Percentiles rank a stretch among this genome's conserved stretches.
These are phyloP conservation scores for Favolaschia claudopus DNA, from an alignment of 768 basidiomycete species.

Conservation along the genomic window DNA sequence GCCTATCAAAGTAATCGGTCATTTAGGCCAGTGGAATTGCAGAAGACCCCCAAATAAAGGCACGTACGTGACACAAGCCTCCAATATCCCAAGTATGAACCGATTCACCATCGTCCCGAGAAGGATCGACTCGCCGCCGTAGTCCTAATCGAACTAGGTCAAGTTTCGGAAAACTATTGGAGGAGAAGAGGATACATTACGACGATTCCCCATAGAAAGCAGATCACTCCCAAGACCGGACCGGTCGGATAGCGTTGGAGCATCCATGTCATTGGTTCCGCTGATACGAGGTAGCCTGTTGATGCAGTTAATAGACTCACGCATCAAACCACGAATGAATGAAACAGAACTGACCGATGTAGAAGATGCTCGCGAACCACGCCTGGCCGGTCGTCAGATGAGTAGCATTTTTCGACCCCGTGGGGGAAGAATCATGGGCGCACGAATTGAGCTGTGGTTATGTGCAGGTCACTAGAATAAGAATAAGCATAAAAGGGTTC, in stretches of 20 bases:
- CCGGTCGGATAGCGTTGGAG: slow-evolving; percentile 30
- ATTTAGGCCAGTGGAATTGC: neutral
- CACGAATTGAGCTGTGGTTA: slow-evolving; percentile 20
- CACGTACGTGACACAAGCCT: slow-evolving; percentile 35
- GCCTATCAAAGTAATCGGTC: slow-evolving; percentile 9
- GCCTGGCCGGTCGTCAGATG: neutral
- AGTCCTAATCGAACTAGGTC: slow-evolving; percentile 12
- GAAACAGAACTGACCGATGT: slow-evolving; percentile 12
- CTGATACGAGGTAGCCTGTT: slow-evolving; percentile 36
- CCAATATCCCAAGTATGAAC: slow-evolving; percentile 35
- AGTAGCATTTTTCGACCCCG: neutral
- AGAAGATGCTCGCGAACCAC: slow-evolving; percentile 27
- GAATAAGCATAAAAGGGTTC: neutral
- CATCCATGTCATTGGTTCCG: slow-evolving; percentile 37
- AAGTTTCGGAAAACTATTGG: neutral
- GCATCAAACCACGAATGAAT: neutral
- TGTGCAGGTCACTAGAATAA: slow-evolving; percentile 10
- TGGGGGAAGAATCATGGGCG: neutral
- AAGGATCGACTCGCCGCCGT: slow-evolving; percentile 35
- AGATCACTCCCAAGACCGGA: slow-evolving; percentile 25
- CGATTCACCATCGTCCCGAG: slow-evolving; percentile 35
- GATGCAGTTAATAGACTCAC: neutral
- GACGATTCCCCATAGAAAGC: slow-evolving; percentile 42
- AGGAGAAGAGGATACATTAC: slow-evolving; percentile 27
- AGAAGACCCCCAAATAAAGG: neutral